Percentiles rank a stretch among this genome's conserved stretches.
Conservation (phyloP, 768 basidiomycete species). For the Lactarius pseudohatsudake region DNA sequence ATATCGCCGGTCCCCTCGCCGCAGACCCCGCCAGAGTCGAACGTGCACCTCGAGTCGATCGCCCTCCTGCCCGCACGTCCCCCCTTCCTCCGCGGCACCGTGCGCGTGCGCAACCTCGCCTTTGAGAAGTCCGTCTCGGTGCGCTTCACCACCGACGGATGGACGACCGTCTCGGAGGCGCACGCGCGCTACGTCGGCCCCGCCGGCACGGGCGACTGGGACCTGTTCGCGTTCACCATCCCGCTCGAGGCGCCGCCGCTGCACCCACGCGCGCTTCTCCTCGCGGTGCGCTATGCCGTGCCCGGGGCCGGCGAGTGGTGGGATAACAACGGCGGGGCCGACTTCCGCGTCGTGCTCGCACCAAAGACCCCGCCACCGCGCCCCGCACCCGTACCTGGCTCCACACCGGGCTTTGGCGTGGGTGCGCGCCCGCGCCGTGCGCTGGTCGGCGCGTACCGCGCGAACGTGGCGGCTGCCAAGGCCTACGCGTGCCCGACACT, state of each 20-base stretch:
- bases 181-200: slow-evolving; percentile 1
- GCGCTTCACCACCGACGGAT: slow-evolving; percentile 52
- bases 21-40: neutral
- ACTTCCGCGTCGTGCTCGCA: slow-evolving; percentile 7
- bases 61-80: neutral
- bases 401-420: neutral
- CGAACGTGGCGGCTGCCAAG: neutral
- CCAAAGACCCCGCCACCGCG: neutral
- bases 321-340: slow-evolving; percentile 20
- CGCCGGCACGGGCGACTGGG: neutral
- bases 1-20: slow-evolving; percentile 10
- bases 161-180: slow-evolving; percentile 52
- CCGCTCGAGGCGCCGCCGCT: neutral
- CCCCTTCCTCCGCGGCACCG: slow-evolving; percentile 39
- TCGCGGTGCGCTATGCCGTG: slow-evolving; percentile 4
- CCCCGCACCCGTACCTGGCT: neutral
- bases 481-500: neutral
- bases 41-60: slow-evolving; percentile 18
- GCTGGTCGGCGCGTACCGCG: neutral
- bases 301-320: slow-evolving; percentile 18
- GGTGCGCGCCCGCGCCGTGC: neutral
- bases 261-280: neutral
- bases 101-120: slow-evolving; percentile 47
- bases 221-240: slow-evolving; percentile 17
- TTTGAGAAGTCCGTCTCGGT: slow-evolving; percentile 49